Evolutionary conservation across 2,329 filamentous ascomycete species (phyloP).

Genomic region (Colletotrichum chrysophilum): DNA sequence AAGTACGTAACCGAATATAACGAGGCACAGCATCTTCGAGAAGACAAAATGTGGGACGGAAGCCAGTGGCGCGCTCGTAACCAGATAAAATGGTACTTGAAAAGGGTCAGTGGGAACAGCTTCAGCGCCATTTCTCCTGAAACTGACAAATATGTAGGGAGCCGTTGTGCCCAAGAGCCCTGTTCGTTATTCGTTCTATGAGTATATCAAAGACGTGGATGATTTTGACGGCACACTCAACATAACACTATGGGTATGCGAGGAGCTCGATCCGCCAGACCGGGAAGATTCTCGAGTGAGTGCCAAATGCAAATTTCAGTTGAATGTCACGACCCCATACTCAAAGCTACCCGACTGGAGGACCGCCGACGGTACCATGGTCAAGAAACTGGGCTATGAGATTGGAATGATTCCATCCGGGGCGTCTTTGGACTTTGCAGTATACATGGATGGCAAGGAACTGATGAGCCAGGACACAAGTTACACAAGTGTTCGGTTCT

Average conservation of each 20-base stretch:
- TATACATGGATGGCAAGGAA: not conserved
- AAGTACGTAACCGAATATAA: not conserved
- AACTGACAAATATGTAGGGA: not conserved
- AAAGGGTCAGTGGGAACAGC: not conserved
- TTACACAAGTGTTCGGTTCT: not conserved
- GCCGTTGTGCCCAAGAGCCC: not conserved
- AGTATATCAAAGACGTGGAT: not conserved
- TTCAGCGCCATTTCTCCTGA: not conserved
- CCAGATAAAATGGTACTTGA: not conserved
- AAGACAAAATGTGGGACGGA: not conserved
- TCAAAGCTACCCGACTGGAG: not conserved
- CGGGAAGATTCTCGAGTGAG: not conserved
- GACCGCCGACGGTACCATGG: not conserved
- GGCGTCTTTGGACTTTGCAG: not conserved
- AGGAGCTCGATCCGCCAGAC: not conserved
- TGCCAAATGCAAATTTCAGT: not conserved
- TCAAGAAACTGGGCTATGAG: not conserved
- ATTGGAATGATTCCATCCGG: not conserved
- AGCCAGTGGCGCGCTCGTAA: not conserved
- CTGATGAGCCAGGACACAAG: not conserved
- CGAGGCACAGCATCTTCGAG: rapidly evolving
- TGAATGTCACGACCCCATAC: not conserved
- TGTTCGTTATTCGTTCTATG: not conserved
- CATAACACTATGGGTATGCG: not conserved
- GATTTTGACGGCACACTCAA: not conserved